Percentiles rank a stretch among this genome's conserved stretches.
Evolutionary conservation across 2,329 filamentous ascomycete species (phyloP).

Genomic region (Diaporthe citrichinensis): DNA sequence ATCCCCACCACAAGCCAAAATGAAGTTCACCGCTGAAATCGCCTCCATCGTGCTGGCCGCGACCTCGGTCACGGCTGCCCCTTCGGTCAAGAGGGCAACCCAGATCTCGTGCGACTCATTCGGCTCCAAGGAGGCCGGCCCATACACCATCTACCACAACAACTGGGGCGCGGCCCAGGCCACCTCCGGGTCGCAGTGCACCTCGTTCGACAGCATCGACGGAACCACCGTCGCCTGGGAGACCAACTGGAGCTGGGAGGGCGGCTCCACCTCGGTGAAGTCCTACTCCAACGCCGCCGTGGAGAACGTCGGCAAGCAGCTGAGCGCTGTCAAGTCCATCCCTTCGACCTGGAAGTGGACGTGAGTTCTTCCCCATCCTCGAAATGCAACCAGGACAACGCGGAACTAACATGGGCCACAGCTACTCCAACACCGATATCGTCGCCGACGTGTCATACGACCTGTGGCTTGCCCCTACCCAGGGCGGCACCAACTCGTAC

Average conservation of each 20-base stretch:
- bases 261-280: conserved; percentile 58
- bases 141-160: conserved; percentile 67
- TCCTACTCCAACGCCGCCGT: conserved; percentile 61
- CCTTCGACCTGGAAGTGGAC: conserved; percentile 56
- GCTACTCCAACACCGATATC: conserved; percentile 51
- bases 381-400: neutral
- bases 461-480: conserved; percentile 67
- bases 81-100: conserved; percentile 52
- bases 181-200: conserved; percentile 59
- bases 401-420: conserved; percentile 44
- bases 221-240: conserved; percentile 57
- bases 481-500: conserved; percentile 61
- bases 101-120: conserved; percentile 56
- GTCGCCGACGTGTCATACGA: conserved; percentile 73
- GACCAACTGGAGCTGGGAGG: conserved; percentile 60
- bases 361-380: conserved; percentile 46
- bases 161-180: conserved; percentile 60
- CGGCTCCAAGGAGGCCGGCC: conserved; percentile 52
- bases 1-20: conserved; percentile 10
- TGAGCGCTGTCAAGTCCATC: conserved; percentile 54
- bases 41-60: conserved; percentile 50
- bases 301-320: conserved; percentile 49
- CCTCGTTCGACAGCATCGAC: conserved; percentile 53
- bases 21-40: conserved; percentile 42
- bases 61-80: conserved; percentile 47